Conservation (phyloP, 106 monocot species). For the Dioscorea zingiberensis region DNA sequence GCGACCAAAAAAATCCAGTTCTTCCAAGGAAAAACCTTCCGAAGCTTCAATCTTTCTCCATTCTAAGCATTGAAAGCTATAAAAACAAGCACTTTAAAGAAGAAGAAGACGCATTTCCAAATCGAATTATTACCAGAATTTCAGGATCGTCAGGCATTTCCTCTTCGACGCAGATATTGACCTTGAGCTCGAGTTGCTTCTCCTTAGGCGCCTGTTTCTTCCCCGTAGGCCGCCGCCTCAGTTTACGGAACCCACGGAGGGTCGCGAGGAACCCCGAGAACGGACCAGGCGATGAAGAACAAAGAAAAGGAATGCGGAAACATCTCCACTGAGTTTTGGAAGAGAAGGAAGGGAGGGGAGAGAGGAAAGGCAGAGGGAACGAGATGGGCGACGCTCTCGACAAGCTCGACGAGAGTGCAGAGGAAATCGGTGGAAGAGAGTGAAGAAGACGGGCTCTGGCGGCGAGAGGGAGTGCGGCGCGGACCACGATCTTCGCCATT, state of each 20-base stretch:
- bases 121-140: constrained; percentile 35
- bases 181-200: constrained; percentile 51
- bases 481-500: constrained; percentile 54
- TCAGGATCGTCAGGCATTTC: constrained; percentile 78
- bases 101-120: too few species aligned
- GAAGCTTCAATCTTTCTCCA: too few species aligned
- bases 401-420: neutral
- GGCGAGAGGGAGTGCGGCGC: constrained; percentile 47
- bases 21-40: too few species aligned
- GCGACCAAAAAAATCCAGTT: too few species aligned
- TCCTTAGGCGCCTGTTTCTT: constrained; percentile 42
- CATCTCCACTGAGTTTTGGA: constrained; percentile 7
- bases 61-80: too few species aligned
- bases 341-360: neutral
- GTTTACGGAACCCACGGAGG: constrained; percentile 54
- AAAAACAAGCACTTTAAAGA: too few species aligned
- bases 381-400: neutral
- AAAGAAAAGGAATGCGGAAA: constrained; percentile 19
- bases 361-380: constrained; percentile 1
- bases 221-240: constrained; percentile 29
- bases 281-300: constrained; percentile 1
- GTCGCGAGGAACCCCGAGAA: constrained; percentile 34
- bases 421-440: constrained; percentile 2
- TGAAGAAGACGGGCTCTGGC: constrained; percentile 15
- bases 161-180: constrained; percentile 63